phyloP scores from a whole-genome alignment of 768 basidiomycete genomes.

The Hypholoma fasciculare region DNA sequence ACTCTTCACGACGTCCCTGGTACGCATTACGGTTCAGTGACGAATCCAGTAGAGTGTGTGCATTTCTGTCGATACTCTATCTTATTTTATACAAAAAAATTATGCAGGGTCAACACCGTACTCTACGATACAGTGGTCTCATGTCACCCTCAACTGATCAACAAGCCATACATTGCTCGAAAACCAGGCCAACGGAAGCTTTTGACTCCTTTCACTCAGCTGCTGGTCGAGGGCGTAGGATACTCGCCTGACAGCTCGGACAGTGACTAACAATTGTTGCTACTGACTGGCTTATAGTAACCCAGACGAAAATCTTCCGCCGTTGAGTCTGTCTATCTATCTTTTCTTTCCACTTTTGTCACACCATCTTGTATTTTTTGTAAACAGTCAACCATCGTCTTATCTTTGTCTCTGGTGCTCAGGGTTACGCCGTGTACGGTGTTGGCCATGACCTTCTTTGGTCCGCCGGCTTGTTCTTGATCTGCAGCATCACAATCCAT shows the following conservation, averaged over 20 bases:
- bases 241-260: neutral
- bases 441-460: no score
- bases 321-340: no score
- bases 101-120: conserved; percentile 10
- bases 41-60: conserved; percentile 23
- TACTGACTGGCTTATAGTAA: no score
- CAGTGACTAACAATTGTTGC: neutral
- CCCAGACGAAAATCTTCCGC: no score
- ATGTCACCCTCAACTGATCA: conserved; percentile 7
- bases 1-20: conserved; percentile 23
- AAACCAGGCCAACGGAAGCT: neutral
- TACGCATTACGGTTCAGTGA: conserved; percentile 28
- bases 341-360: no score
- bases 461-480: no score
- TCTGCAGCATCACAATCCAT: no score
- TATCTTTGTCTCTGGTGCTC: no score
- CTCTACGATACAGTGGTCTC: conserved; percentile 11
- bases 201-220: neutral
- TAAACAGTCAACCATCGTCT: no score
- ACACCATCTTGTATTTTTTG: no score
- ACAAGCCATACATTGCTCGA: neutral
- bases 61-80: neutral
- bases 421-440: no score
- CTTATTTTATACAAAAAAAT: neutral
- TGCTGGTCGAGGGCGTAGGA: neutral